Base-by-base conservation (phyloP, 768 basidiomycete genomes). In the Boletus eberwhitei region DNA sequence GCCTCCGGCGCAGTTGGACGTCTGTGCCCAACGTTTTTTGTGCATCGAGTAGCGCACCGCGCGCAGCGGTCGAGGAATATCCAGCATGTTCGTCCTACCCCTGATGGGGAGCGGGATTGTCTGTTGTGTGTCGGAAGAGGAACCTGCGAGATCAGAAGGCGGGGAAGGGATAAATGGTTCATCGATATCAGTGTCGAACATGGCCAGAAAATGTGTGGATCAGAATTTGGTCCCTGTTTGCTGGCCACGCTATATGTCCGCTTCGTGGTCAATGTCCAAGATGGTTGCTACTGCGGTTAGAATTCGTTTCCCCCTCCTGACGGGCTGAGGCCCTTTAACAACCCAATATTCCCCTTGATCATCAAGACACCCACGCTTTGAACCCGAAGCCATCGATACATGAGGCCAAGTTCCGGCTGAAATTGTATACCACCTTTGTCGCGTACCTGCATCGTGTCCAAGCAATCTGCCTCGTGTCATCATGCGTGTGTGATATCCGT, bases 1-100 rank as follows among this genome's bases (percentile, higher is more conserved):
- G 37, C 69, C 68, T 53, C 64, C 62, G n/a, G 71, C 70, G 50
- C 72, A 72, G 48, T 72, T 65, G 39, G 70, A 67, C 13, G 69
- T 71, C 54, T 63, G 71, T 48, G 71, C 48, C 70, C 70, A 71
- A 7, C 71, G 65, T 21, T 51, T 62, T 16, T 69, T 69, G 59
- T 69, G 69, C 55, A 61, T 57, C 52, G 70, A 71, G 48, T 38
- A 72, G 48, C 71, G 69, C 22, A 71, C 71, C 22, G 65, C 71
- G 8, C 62, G 71, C 24, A 71, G 61, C n/a, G 58, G 57, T 45
- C 67, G 61, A 40, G 65, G 70, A 24, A 62, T 43, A 41, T 71
- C 69, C 5, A 62, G 45, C 67, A 64, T 64, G 24, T 49, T 38
- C 35, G 61, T 4, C 45, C 62, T 54, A 9, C 50, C 60, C 54